Base-by-base conservation (phyloP, 179 eudicot genomes). In the Beta macrorhiza region DNA sequence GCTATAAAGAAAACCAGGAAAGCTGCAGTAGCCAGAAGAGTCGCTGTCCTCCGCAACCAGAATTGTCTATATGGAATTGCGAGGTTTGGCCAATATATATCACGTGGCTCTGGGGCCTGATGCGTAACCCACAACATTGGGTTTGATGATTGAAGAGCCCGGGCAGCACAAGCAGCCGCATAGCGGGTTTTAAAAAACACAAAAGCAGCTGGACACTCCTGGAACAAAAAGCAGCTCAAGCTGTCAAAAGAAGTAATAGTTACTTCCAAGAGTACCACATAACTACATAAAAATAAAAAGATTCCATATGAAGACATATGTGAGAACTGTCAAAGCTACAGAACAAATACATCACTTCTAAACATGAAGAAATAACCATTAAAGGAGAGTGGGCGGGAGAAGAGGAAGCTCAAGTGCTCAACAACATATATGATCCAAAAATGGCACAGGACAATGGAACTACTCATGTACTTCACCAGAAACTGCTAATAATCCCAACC, bases 111-210 rank as follows among this genome's bases (percentile, higher is more conserved):
- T 47, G 99, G 99, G 77, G 98, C 97, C 71, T 81, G 75, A 78
- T 89, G 82, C 67, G 95, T 93, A 77, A 92, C 99, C 99, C 99
- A 95, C 64, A 82, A 76, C 99, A 95, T 95, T 2, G 99, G 95
- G 76, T 92, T 90, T 78, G 92, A 75, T 74, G 95, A 87, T 82
- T 93, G 99, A 85, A 87, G 91, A 83, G 87, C 81, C 79, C 83
- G 77, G 49, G 99, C 89, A 81, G 91, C 91, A 76, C 90, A 90
- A 82, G 90, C 81, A 78, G 99, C 99, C 76, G 93, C 97, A 87
- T 87, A 91, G 51, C 99, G 97, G 55, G 93, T 91, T 87, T 84
- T 91, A 85, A 93, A 93, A 76, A 92, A 93, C 57, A 95, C 97
- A 82, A 95, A 89, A 81, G 98, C 98, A 81, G 95, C 89, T 78